Conservation (phyloP, 352 stramenopile genomes). For the Discostella stelligera region DNA sequence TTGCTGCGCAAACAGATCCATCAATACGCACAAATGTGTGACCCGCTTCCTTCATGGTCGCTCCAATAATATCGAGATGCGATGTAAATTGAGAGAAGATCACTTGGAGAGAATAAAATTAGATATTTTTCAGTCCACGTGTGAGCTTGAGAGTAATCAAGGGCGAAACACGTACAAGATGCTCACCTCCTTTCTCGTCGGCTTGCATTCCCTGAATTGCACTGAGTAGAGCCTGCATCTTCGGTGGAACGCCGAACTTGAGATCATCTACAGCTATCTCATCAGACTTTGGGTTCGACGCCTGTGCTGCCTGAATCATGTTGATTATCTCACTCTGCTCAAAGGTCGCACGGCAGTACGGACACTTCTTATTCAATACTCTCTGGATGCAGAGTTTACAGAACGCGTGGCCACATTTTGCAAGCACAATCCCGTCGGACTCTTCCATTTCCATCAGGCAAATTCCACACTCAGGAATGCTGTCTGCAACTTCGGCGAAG, state of each 20-base stretch:
- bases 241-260: slow-evolving; percentile 38
- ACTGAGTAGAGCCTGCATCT: slow-evolving; percentile 49
- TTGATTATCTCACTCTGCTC: slow-evolving; percentile 53
- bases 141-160: not conserved
- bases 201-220: slow-evolving; percentile 37
- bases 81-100: slow-evolving; percentile 56
- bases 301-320: slow-evolving; percentile 38
- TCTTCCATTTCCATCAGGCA: slow-evolving; percentile 62
- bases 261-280: slow-evolving; percentile 11
- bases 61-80: slow-evolving; percentile 38
- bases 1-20: slow-evolving; percentile 32
- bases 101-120: slow-evolving; percentile 6
- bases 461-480: slow-evolving; percentile 56
- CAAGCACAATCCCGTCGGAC: slow-evolving; percentile 48
- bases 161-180: not conserved
- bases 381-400: slow-evolving; percentile 59
- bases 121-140: not conserved
- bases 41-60: slow-evolving; percentile 35
- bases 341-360: slow-evolving; percentile 58
- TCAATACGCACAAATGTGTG: slow-evolving; percentile 54
- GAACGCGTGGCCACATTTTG: slow-evolving; percentile 63
- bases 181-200: slow-evolving; percentile 49
- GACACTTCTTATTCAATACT: slow-evolving; percentile 50
- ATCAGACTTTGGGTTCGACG: slow-evolving; percentile 9
- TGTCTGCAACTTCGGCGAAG: slow-evolving; percentile 40